A percentile compares a stretch with the other conserved stretches of the same genome.
Conservation (phyloP, 2,329 filamentous ascomycete genomes). For the Aspergillus sp. region DNA sequence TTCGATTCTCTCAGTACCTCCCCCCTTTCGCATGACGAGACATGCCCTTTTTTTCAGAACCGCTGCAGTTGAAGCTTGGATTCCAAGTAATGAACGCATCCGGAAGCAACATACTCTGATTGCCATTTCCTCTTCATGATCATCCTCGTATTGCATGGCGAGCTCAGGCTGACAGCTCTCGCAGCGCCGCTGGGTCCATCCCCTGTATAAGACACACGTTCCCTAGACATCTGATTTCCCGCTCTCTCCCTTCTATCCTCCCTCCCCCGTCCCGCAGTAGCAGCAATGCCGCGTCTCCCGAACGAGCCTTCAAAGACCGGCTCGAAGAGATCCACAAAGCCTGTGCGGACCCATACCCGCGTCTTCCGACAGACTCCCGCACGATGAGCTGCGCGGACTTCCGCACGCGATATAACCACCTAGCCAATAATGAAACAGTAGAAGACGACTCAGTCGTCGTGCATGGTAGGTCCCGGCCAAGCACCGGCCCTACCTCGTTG, state of each 20-base stretch:
- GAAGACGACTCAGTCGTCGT: constrained; percentile 39
- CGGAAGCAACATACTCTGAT: constrained; percentile 23
- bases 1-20: constrained; percentile 3
- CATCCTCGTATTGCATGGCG: neutral
- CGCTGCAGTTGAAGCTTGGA: constrained; percentile 64
- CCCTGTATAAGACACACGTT: constrained; percentile 5
- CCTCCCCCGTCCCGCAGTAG: constrained; percentile 11
- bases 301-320: constrained; percentile 35
- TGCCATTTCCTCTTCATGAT: neutral
- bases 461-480: constrained; percentile 39
- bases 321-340: constrained; percentile 36
- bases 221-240: constrained; percentile 1
- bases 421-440: constrained; percentile 39
- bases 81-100: constrained; percentile 45
- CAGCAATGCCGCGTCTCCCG: constrained; percentile 29
- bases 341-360: constrained; percentile 38
- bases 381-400: constrained; percentile 37
- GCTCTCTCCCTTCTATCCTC: constrained; percentile 2
- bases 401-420: constrained; percentile 32
- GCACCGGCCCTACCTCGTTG: constrained; percentile 16
- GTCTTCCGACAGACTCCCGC: constrained; percentile 27
- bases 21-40: constrained; percentile 41
- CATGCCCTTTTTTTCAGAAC: constrained; percentile 53
- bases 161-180: constrained; percentile 20
- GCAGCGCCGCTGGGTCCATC: constrained; percentile 25